A percentile compares a stretch with the other conserved stretches of the same genome.
Conservation (phyloP, 306 rosid species). For the Trifolium dubium region DNA sequence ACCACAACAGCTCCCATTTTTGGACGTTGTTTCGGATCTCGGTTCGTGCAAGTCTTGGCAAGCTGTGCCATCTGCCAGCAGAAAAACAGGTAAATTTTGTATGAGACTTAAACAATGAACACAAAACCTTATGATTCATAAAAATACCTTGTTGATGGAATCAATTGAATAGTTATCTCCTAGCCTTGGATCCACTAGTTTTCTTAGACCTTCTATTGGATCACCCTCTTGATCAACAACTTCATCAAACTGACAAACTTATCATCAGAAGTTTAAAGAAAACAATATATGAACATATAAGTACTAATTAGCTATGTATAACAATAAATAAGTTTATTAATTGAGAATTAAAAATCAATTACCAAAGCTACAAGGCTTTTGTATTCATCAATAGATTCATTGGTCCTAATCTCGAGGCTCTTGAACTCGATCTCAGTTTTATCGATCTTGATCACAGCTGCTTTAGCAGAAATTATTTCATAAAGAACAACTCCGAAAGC, state of each 20-base stretch:
- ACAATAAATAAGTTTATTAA: not conserved
- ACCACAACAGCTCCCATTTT: too few species aligned
- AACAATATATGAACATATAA: not conserved
- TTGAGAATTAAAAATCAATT: not conserved
- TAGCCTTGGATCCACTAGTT: conserved; percentile 78
- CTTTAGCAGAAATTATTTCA: conserved; percentile 88
- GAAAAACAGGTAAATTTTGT: not conserved
- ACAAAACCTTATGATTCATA: not conserved
- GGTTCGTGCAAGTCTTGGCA: too few species aligned
- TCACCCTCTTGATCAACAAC: conserved; percentile 52
- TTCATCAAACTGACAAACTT: conserved; percentile 68
- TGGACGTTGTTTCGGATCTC: too few species aligned
- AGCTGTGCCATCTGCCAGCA: too few species aligned
- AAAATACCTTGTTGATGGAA: conserved; percentile 63
- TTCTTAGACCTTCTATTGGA: conserved; percentile 60
- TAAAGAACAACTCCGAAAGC: conserved; percentile 92
- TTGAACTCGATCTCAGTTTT: not conserved
- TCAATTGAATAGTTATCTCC: conserved; percentile 76
- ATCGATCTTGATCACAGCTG: conserved; percentile 57
- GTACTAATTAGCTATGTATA: not conserved
- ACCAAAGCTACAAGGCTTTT: conserved; percentile 7
- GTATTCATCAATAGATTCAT: not conserved
- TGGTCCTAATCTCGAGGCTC: not conserved
- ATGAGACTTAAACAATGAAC: not conserved
- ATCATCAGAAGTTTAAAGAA: not conserved